Evolutionary conservation across 164 flowering plant species (phyloP).

Genomic region (Piper betle): DNA sequence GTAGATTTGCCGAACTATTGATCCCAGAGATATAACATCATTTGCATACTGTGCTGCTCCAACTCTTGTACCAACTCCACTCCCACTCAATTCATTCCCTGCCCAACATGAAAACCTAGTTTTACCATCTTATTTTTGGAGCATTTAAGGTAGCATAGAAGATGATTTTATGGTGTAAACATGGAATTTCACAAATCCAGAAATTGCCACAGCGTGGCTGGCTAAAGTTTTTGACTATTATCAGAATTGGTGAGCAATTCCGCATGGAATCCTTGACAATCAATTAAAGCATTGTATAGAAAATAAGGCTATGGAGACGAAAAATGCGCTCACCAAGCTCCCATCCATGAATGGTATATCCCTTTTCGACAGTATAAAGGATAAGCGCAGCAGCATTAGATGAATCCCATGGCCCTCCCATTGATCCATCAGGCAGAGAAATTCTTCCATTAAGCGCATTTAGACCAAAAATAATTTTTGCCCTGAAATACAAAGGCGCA

Average conservation of each 20-base stretch:
- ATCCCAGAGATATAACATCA: conserved; percentile 28
- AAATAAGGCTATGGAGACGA: too few relatives aligned
- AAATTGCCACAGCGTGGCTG: too few relatives aligned
- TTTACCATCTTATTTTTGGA: neutral
- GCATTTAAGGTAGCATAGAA: too few relatives aligned
- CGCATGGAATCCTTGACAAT: too few relatives aligned
- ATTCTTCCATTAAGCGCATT: conserved; percentile 62
- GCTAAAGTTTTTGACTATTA: too few relatives aligned
- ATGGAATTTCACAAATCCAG: too few relatives aligned
- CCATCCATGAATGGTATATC: conserved; percentile 65
- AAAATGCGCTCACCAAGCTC: conserved; percentile 56
- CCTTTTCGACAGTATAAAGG: conserved; percentile 47
- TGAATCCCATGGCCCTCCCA: conserved; percentile 63
- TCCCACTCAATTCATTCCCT: conserved; percentile 71
- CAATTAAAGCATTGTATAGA: too few relatives aligned
- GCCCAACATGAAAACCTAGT: neutral
- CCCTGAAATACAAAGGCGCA: conserved; percentile 32
- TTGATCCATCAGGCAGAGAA: conserved; percentile 23
- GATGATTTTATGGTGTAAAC: too few relatives aligned
- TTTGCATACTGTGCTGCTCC: conserved; percentile 45
- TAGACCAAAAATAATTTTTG: conserved; percentile 58
- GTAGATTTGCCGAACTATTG: conserved; percentile 35
- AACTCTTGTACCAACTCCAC: conserved; percentile 50
- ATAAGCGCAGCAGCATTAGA: conserved; percentile 57
- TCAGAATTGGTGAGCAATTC: too few relatives aligned